Conservation (phyloP, 2,329 filamentous ascomycete species). For the Pseudofabraea citricarpa region DNA sequence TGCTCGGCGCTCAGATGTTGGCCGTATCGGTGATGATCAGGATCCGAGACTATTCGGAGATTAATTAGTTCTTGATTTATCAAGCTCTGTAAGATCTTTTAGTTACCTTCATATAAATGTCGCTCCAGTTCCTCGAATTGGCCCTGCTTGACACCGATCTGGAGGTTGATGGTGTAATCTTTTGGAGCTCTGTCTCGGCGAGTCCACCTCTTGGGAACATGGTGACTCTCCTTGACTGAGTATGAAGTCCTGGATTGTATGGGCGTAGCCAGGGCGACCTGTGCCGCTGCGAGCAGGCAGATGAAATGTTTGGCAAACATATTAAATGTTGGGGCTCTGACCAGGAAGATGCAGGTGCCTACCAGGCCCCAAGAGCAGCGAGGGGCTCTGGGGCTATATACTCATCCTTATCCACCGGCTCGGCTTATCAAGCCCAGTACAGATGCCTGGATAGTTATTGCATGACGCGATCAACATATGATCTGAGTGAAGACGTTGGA, state of each 20-base stretch:
- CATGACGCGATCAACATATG: too few relatives aligned
- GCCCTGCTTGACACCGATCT: conserved; percentile 54
- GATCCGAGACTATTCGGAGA: conserved; percentile 40
- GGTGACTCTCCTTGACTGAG: conserved; percentile 50
- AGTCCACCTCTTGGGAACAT: conserved; percentile 46
- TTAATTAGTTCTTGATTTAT: too few relatives aligned
- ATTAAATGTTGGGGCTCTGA: too few relatives aligned
- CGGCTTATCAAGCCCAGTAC: too few relatives aligned
- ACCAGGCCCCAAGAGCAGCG: too few relatives aligned
- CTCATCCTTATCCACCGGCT: too few relatives aligned
- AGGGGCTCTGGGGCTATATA: too few relatives aligned
- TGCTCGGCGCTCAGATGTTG: conserved; percentile 46
- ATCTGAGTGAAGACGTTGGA: too few relatives aligned
- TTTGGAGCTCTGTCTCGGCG: conserved; percentile 40
- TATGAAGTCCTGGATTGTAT: conserved; percentile 36
- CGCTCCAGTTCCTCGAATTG: conserved; percentile 50
- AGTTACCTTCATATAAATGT: conserved; percentile 44
- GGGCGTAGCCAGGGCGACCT: conserved; percentile 16
- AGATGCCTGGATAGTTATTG: too few relatives aligned
- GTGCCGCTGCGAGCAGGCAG: not conserved
- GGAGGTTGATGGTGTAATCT: conserved; percentile 44
- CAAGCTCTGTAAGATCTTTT: not conserved
- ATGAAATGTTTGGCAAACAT: too few relatives aligned
- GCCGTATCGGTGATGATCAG: conserved; percentile 48
- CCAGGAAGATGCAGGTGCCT: too few relatives aligned